Evolutionary conservation across 495 filamentous ascomycete genomes (phyloP), one percentile per base, ranked within the genome.

Genomic region (Pyrenopolyporus hunteri): DNA sequence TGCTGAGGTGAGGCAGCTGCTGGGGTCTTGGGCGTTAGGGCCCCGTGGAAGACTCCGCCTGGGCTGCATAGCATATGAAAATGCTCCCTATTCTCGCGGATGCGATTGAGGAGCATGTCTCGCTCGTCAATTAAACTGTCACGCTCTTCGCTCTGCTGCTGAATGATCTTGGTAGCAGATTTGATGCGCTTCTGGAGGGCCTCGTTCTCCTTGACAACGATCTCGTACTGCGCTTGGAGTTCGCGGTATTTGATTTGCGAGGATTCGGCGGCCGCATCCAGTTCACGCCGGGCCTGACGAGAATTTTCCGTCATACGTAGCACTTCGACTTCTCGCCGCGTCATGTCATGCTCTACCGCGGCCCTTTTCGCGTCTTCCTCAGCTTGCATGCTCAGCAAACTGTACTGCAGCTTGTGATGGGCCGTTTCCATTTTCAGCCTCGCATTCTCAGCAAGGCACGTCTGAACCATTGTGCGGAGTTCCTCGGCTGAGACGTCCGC

Each of bases 391-490:
- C 81, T 87, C 17, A 97, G 82, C 58, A 98, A 81, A 65, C 87
- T 91, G 68, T 94, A 91, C 70, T 97, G 93, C 42, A 98, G 76
- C 68, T 94, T 96, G 78, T 95, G 88, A 69, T 98, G 94, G 19
- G 95, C 87, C 1, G 90, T 87, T 39, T 89, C 88, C 80, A 91
- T 90, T 43, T 91, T 89, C 45, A 93, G 83, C 25, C 74, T 78
- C 29, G 79, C 76, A 43, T 87, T 79, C 49, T 86, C 82, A 3
- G 82, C 77, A n/a, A 82, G 63, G 23, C 76, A 76, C 2, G 74
- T 73, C 47, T 80, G 73, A n/a, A 83, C 62, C 76, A 83, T 78
- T 45, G 64, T 65, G 6, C 85, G 83, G 43, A 91, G 80, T 58
- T 87, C 83, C 1, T 80, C 76, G 20, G 82, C 74, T 4, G 80